These are phyloP conservation scores for Aspergillus pseudoterreus DNA, from an alignment of 2,329 filamentous ascomycete species.

Conservation along the genomic window DNA sequence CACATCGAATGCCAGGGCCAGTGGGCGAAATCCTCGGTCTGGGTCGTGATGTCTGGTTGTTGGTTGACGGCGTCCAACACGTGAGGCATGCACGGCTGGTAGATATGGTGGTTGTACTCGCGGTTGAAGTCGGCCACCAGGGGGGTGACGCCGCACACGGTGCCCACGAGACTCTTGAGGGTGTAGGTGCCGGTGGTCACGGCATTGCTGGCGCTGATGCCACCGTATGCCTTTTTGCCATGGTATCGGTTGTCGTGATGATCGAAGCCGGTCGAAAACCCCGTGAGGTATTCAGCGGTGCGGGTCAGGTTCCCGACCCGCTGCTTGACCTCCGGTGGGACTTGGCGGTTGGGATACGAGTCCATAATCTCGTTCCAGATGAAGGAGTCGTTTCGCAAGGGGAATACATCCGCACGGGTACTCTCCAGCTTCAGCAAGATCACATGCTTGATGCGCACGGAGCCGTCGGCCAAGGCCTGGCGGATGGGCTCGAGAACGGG, in stretches of 20 bases:
- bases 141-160: conserved; percentile 43
- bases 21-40: conserved; percentile 23
- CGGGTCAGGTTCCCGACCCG: conserved; percentile 26
- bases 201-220: conserved; percentile 41
- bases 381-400: conserved; percentile 39
- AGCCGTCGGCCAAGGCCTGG: conserved; percentile 23
- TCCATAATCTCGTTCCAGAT: conserved; percentile 34
- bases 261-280: conserved; percentile 23
- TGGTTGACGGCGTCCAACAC: conserved; percentile 24
- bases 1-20: conserved; percentile 33
- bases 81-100: conserved; percentile 45
- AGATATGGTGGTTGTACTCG: conserved; percentile 41
- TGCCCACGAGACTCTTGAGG: conserved; percentile 42
- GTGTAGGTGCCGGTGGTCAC: conserved; percentile 45
- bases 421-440: conserved; percentile 46
- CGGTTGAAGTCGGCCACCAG: conserved; percentile 43
- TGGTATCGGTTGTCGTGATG: conserved; percentile 16
- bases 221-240: conserved; percentile 31
- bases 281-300: conserved; percentile 27
- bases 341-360: conserved; percentile 30
- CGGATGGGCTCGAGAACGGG: conserved; percentile 21
- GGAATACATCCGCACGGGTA: conserved; percentile 46
- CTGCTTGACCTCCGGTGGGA: conserved; percentile 30
- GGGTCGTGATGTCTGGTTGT: conserved; percentile 18
- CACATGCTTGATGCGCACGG: conserved; percentile 42